A percentile compares a stretch with the other conserved stretches of the same genome.
Evolutionary conservation across 73 alveolate species (phyloP).

Genomic region (Tetrahymena elliotti): DNA sequence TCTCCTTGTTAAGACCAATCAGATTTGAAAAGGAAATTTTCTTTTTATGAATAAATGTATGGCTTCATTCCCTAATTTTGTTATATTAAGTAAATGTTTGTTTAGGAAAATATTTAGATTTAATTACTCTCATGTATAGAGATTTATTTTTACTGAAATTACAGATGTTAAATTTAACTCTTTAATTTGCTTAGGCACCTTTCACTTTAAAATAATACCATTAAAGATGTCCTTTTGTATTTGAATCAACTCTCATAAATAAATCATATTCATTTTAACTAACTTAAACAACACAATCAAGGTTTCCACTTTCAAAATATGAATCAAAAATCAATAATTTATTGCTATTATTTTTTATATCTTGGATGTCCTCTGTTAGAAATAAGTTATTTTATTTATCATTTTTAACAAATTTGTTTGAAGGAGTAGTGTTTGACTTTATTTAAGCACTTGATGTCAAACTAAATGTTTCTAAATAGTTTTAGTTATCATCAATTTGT

Average conservation of each 20-base stretch:
- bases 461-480: neutral
- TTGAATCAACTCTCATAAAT: constrained; percentile 87
- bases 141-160: constrained; percentile 39
- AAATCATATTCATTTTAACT: constrained; percentile 70
- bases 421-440: neutral
- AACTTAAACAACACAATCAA: constrained; percentile 61
- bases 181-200: constrained; percentile 32
- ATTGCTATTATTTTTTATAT: no score
- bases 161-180: constrained; percentile 23
- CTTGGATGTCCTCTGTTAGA: neutral
- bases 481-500: neutral
- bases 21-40: constrained; percentile 45
- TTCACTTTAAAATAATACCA: constrained; percentile 88
- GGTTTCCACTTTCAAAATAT: constrained; percentile 66
- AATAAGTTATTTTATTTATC: neutral
- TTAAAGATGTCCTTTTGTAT: constrained; percentile 85
- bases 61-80: constrained; percentile 78
- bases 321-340: constrained; percentile 19
- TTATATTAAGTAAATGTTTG: no score
- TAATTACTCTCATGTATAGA: constrained; percentile 44
- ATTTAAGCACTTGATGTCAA: neutral
- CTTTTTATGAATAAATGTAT: constrained; percentile 63
- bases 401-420: neutral
- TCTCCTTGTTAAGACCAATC: constrained; percentile 66
- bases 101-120: no score